Percentiles rank a stretch among this genome's conserved stretches.
These are phyloP conservation scores for Rhodomyrtus tomentosa DNA, from an alignment of 345 rosid species.

Conservation along the genomic window DNA sequence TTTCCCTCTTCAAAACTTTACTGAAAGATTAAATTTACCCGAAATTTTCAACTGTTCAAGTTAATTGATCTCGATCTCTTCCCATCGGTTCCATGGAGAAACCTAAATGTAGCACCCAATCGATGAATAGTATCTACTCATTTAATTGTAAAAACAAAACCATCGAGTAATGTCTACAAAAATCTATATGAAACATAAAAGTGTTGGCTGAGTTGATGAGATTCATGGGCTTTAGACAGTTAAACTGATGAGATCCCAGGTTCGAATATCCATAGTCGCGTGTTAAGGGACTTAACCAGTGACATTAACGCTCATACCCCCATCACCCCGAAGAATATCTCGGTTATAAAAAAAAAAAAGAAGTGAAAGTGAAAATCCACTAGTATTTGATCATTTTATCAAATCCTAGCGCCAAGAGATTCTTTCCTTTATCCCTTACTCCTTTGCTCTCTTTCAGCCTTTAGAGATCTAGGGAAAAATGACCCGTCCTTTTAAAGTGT, in stretches of 20 bases:
- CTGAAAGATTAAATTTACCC: rapidly evolving
- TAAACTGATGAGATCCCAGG: too few relatives aligned
- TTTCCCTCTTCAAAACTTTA: background rate
- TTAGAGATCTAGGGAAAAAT: background rate
- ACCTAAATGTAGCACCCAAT: background rate
- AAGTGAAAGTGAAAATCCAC: background rate
- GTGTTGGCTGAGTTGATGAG: too few relatives aligned
- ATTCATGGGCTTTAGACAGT: too few relatives aligned
- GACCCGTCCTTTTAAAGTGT: background rate
- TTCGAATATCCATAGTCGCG: too few relatives aligned
- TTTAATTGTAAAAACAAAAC: background rate
- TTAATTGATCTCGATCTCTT: background rate
- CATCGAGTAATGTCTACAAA: background rate
- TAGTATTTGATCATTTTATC: background rate
- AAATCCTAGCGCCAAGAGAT: background rate
- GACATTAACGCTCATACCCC: too few relatives aligned
- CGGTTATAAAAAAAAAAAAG: too few relatives aligned
- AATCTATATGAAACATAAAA: too few relatives aligned
- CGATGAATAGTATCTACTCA: background rate
- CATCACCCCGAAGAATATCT: too few relatives aligned
- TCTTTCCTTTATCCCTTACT: background rate
- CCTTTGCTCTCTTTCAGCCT: background rate
- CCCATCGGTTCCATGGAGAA: background rate
- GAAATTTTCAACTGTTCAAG: background rate
- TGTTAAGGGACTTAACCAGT: too few relatives aligned